Base-by-base conservation (phyloP, 805 yeast species). In the Spathaspora hagerdaliae region DNA sequence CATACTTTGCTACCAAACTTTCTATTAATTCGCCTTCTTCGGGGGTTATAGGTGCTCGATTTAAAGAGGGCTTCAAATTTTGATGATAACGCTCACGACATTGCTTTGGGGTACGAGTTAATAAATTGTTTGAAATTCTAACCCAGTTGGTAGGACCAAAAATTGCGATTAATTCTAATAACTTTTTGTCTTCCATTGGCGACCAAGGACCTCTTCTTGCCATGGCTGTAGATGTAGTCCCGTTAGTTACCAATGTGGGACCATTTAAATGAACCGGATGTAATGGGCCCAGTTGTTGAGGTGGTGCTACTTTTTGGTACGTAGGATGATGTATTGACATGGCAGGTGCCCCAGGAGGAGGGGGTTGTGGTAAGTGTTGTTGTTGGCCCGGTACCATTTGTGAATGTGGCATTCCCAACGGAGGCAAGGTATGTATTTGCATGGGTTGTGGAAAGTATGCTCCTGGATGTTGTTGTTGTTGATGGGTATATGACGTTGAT, bases 81-180 rank as follows among this genome's bases (percentile, higher is more conserved):
- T 90, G 96, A 61, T 89, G 96, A 63, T 86, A 89, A 15, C 97
- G 75, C 62, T 89, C 97, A 35, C 97, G 73, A 60, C 96, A 88
- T 64, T 89, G 97, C 60, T 90, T 90, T 6, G 96, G 96, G 2
- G 95, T 84, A 51, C 97, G 73, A 5, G 92, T 76, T 29, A 82
- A 83, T 48, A 89, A 69, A 46, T 77, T 72, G 52, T 82, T 84
- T 9, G 96, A 81, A 14, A 90, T 87, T 47, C 87, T 75, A 6
- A 90, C 96, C 97, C 97, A 89, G 60, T 87, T 87, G 35, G 87
- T 77, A 8, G 96, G 89, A 5, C 95, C 95, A 60, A 79, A 83
- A 24, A 79, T 63, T 36, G 78, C 68, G 35, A 89, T 87, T 24
- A 89, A 73, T 19, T 83, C 85, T 59, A 89, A 64, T 40, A 89